Evolutionary conservation across 2,329 filamentous ascomycete species (phyloP), one percentile per base, ranked within the genome.

Genomic region (Aspergillus caelatus): DNA sequence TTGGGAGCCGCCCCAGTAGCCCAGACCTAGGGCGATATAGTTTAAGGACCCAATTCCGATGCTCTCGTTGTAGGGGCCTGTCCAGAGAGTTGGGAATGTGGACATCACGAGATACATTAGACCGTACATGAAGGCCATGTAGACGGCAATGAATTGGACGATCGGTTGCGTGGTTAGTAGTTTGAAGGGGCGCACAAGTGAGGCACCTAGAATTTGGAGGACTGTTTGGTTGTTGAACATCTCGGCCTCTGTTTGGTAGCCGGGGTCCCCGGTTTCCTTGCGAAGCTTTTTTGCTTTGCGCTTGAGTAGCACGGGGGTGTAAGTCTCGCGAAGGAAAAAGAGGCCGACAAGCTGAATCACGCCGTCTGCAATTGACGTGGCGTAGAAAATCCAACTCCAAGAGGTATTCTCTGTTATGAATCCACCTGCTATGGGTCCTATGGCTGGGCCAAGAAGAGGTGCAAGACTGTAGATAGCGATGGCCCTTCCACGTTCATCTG

Each of bases 321-420:
- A 91, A 1, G 89, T 91, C 72, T 91, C 89, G 63, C 83, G 82
- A 1, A 88, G 80, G 65, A 88, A 83, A 70, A 88, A 83, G 56
- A 91, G 74, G 6, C 89, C 89, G 7, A 83, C 76, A 8, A 83
- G 63, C 71, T 91, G 88, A 54, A 92, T 84, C 14, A 86, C 62
- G 1, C 81, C 89, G 62, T 87, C 86, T 34, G 81, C 80, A 62
- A 91, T 88, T 0, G 87, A 86, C 0, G 87, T 89, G 0, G 86
- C 82, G 77, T 85, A 91, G 78, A 92, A 93, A 12, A 86, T 85
- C 90, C 90, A 93, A 45, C 89, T 83, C 91, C 90, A 93, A 0
- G 84, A 87, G 9, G 83, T 85, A 80, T 85, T 64, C 68, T 89
- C 77, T 0, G 87, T 82, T 28, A 91, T 86, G 71, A 88, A 91